Percentiles rank a stretch among this genome's conserved stretches.
Conservation (phyloP, 257 asterid genomes). For the Solanum appendiculatum region DNA sequence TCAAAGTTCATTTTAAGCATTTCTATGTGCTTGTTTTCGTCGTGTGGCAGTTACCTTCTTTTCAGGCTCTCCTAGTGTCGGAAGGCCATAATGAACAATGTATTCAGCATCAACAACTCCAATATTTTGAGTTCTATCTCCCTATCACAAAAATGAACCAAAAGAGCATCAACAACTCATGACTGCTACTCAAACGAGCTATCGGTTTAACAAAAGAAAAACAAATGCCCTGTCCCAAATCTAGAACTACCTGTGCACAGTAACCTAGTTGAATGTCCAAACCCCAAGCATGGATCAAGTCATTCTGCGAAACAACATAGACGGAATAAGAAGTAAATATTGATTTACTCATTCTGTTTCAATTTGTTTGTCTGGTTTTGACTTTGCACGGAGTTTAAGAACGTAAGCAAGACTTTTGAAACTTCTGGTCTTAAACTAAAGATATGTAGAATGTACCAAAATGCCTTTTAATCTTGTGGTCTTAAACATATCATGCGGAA, state of each 20-base stretch:
- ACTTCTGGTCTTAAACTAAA: not conserved
- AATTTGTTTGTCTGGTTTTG: not conserved
- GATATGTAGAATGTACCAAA: too few relatives aligned
- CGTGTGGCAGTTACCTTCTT: slow-evolving; percentile 21
- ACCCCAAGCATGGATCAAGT: slow-evolving; percentile 95
- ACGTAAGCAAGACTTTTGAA: not conserved
- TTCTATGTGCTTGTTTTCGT: not conserved
- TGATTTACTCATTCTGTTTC: not conserved
- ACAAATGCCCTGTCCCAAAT: not conserved
- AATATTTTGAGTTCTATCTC: slow-evolving; percentile 54
- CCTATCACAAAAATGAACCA: slow-evolving; percentile 23
- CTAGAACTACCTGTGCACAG: slow-evolving; percentile 60
- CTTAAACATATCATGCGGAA: too few relatives aligned
- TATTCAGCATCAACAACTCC: slow-evolving; percentile 87
- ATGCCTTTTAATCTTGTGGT: too few relatives aligned
- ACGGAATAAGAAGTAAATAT: not conserved
- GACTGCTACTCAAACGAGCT: not conserved
- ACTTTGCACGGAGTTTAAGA: not conserved
- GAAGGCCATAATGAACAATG: slow-evolving; percentile 73
- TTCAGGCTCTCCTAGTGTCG: slow-evolving; percentile 68
- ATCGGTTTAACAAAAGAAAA: not conserved
- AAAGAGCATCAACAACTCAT: not conserved
- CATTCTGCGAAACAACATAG: slow-evolving; percentile 37
- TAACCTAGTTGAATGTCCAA: slow-evolving; percentile 78
- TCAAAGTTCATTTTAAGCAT: not conserved